phyloP scores from a whole-genome alignment of 164 flowering plant genomes.

The Vitis cinerea region DNA sequence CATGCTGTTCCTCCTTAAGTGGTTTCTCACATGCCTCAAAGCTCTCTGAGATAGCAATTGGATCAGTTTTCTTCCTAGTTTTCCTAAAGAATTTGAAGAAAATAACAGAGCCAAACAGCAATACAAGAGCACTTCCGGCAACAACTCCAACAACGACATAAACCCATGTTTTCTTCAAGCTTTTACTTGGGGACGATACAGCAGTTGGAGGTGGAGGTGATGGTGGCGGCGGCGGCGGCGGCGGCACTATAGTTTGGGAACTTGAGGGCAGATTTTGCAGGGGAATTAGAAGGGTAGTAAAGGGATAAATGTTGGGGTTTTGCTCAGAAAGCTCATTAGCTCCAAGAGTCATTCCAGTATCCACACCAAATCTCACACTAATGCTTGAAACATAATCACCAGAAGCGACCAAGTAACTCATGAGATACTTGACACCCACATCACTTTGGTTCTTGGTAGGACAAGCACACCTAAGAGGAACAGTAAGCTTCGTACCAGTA shows the following conservation, averaged over 20 bases:
- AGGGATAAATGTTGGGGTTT: slow-evolving; percentile 32
- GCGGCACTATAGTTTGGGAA: slow-evolving; percentile 30
- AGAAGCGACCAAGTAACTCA: slow-evolving; percentile 44
- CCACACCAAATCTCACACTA: slow-evolving; percentile 44
- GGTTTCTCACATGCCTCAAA: slow-evolving; percentile 33
- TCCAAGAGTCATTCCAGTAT: slow-evolving; percentile 26
- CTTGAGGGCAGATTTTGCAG: slow-evolving; percentile 48
- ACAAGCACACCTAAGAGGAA: slow-evolving; percentile 89
- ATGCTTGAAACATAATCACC: slow-evolving; percentile 37
- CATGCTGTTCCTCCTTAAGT: slow-evolving; percentile 22
- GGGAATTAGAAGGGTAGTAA: slow-evolving; percentile 74
- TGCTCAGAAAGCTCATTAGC: slow-evolving; percentile 54
- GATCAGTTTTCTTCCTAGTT: slow-evolving; percentile 14
- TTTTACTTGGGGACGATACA: slow-evolving; percentile 14
- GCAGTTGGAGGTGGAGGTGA: slow-evolving; percentile 29
- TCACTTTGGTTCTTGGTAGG: slow-evolving; percentile 57
- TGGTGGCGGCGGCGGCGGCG: slow-evolving; percentile 26
- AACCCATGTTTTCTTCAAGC: slow-evolving; percentile 43
- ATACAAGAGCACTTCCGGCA: slow-evolving; percentile 27
- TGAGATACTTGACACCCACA: slow-evolving; percentile 44
- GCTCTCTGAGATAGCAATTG: slow-evolving; percentile 15
- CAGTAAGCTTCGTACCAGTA: slow-evolving; percentile 34
- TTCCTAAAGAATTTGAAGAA: slow-evolving; percentile 27
- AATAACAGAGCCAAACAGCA: slow-evolving; percentile 13
- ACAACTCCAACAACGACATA: slow-evolving; percentile 44